These are phyloP conservation scores for Fragaria iinumae DNA, from an alignment of 306 rosid species.

Conservation along the genomic window DNA sequence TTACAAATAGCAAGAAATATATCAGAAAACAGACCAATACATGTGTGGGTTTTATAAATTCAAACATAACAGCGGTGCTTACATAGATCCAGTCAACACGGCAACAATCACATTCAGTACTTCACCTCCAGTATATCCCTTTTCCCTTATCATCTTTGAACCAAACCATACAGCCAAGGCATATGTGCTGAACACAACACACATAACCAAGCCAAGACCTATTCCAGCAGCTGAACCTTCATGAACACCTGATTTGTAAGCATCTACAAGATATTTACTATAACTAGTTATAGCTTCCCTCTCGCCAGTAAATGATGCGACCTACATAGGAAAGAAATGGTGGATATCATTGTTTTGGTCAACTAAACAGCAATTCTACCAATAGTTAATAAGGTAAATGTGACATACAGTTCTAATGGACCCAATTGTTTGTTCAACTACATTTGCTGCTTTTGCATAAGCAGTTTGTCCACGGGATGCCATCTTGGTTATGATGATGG, in stretches of 20 bases:
- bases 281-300: slow-evolving; percentile 62
- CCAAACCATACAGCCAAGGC: slow-evolving; percentile 86
- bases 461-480: slow-evolving; percentile 75
- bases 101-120: slow-evolving; percentile 74
- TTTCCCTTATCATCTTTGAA: slow-evolving; percentile 63
- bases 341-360: slow-evolving; percentile 12
- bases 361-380: slow-evolving; percentile 9
- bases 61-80: slow-evolving; percentile 26
- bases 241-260: slow-evolving; percentile 69
- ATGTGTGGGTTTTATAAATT: not conserved
- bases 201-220: slow-evolving; percentile 62
- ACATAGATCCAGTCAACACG: slow-evolving; percentile 82
- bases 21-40: not conserved
- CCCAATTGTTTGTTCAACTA: slow-evolving; percentile 87
- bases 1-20: not conserved
- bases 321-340: slow-evolving; percentile 36
- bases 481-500: slow-evolving; percentile 49
- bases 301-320: slow-evolving; percentile 86
- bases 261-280: slow-evolving; percentile 52
- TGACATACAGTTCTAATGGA: slow-evolving; percentile 78
- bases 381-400: not conserved
- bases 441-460: slow-evolving; percentile 73
- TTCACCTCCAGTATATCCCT: slow-evolving; percentile 75
- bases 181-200: slow-evolving; percentile 55
- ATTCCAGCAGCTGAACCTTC: slow-evolving; percentile 65